Evolutionary conservation across 176 grass and related monocot species (phyloP).

Genomic region (Saccharum officinarum): DNA sequence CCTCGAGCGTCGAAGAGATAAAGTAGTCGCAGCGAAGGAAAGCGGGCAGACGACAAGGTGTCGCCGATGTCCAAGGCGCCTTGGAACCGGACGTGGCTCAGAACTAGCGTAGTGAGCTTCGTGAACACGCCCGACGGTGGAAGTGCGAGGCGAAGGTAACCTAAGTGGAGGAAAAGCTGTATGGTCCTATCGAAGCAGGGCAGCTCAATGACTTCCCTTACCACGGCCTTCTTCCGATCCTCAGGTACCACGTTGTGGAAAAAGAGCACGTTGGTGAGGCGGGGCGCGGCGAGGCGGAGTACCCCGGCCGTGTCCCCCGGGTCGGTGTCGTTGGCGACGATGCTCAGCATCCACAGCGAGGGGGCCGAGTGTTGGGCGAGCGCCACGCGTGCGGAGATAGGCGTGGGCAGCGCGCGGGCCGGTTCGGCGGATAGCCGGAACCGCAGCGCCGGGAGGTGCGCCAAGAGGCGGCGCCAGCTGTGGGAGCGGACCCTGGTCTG

Average conservation of each 20-base stretch:
- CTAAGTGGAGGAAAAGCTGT: background rate
- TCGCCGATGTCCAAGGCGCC: background rate
- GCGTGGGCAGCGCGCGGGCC: background rate
- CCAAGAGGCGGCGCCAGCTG: background rate
- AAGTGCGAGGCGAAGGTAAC: background rate
- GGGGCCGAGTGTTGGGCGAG: background rate
- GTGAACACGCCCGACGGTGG: background rate
- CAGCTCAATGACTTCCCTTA: background rate
- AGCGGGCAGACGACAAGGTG: background rate
- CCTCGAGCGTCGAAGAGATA: background rate
- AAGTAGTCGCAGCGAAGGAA: background rate
- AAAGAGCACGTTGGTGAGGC: background rate
- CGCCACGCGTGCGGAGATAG: background rate
- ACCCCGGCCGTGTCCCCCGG: background rate
- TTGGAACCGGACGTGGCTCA: background rate
- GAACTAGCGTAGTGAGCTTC: background rate
- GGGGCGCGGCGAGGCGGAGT: background rate
- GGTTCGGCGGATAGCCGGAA: background rate
- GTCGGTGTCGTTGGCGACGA: background rate
- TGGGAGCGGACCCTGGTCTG: background rate
- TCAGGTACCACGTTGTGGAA: background rate
- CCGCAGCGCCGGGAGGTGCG: background rate
- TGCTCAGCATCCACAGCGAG: rapidly evolving
- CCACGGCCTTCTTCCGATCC: background rate
- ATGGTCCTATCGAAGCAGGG: constrained; percentile 9